Evolutionary conservation across 1,139 yeast genomes (phyloP), one percentile per base, ranked within the genome.

Genomic region (Nakaseomyces bracarensis): DNA sequence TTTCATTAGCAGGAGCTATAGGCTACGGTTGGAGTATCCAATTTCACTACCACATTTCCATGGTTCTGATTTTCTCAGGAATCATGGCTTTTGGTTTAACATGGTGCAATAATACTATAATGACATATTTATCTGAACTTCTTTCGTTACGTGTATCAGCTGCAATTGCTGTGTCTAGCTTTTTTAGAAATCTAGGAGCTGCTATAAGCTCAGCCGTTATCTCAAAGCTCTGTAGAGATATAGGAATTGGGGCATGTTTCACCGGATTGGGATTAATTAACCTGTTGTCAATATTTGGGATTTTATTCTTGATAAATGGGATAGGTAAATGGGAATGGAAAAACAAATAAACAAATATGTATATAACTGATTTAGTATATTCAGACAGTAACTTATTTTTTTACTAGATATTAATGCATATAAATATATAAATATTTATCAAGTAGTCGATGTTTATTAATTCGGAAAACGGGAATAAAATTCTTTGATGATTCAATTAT

Each of bases 181-280:
- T 73, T 44, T 68, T 74, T 58, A 63, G 82, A 51, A 76, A 76
- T 49, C 53, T 69, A 7, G 75, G 76, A 0, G 82, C 82, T 1
- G 78, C 79, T 2, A 64, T 75, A 1, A 68, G 79, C 20, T 71
- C 81, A 0, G 74, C 68, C 0, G 60, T 74, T 2, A 65, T 75
- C 19, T 67, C 69, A 4, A 63, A 56, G 15, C 49, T 75, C 10
- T 63, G 69, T 8, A 43, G 55, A 6, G 55, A 51, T 41, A 74
- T 75, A 72, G 79, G 79, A 0, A 65, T 66, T 47, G 80, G 79
- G 0, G 75, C 79, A 79, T 74, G 78, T 46, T 75, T 75, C 48
- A 73, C 79, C 1, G 79, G 79, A 0, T 57, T 75, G 20, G 79
- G 73, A 1, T 47, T 72, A 4, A 57, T 70, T 28, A 67, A 71